phyloP scores from a whole-genome alignment of 1,139 yeast genomes.

The Fermentozyma sake region DNA sequence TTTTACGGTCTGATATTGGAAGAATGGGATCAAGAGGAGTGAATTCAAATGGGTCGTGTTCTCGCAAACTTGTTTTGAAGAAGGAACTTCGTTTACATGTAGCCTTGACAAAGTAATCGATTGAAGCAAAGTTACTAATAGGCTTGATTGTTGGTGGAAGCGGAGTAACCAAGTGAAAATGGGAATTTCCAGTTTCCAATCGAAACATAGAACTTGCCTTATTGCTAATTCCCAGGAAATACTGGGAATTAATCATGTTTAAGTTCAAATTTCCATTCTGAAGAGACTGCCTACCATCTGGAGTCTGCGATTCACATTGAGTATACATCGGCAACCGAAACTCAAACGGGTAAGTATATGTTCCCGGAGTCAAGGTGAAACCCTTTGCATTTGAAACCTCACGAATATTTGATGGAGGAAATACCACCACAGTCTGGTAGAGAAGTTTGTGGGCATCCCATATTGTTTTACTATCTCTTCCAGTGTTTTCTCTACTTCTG shows the following conservation, averaged over 20 bases:
- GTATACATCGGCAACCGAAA: constrained; percentile 51
- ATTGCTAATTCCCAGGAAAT: neutral
- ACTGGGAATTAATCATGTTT: constrained; percentile 14
- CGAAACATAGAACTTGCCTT: constrained; percentile 1
- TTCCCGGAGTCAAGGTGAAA: constrained; percentile 59
- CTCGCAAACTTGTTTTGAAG: constrained; percentile 46
- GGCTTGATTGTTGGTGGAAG: constrained; percentile 58
- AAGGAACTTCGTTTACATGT: constrained; percentile 56
- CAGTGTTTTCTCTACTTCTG: constrained; percentile 15
- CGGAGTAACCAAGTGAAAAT: constrained; percentile 38
- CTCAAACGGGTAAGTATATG: constrained; percentile 53
- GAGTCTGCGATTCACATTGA: constrained; percentile 38
- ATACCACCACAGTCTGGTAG: constrained; percentile 52
- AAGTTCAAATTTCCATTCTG: constrained; percentile 33
- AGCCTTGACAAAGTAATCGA: constrained; percentile 54
- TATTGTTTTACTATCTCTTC: constrained; percentile 12
- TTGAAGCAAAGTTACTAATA: constrained; percentile 40
- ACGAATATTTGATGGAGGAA: constrained; percentile 56
- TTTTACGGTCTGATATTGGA: constrained; percentile 23
- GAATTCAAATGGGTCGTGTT: constrained; percentile 48
- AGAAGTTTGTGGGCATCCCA: constrained; percentile 53
- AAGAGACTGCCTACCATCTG: constrained; percentile 29
- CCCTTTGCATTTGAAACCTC: constrained; percentile 45
- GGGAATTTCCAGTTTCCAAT: constrained; percentile 3
- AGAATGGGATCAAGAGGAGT: constrained; percentile 46